A percentile compares a stretch with the other conserved stretches of the same genome.
These are phyloP conservation scores for Simplicillium aogashimaense DNA, from an alignment of 2,329 filamentous ascomycete species.

Conservation along the genomic window DNA sequence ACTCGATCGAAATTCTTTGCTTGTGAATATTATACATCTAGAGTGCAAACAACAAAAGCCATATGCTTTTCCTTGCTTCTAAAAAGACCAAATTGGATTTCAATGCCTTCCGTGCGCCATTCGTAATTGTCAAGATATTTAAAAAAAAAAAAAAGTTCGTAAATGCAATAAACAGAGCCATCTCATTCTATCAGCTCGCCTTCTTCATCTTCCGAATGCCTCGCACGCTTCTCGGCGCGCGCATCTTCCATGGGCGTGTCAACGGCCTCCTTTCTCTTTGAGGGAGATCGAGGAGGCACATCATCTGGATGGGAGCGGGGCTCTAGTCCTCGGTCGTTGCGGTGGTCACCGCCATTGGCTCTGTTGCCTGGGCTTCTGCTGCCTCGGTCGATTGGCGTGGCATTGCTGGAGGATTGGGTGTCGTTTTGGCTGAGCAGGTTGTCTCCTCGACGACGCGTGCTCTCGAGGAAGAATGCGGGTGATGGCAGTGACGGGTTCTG, in stretches of 20 bases:
- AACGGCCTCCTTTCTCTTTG: slow-evolving; percentile 30
- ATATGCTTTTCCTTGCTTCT: too few relatives aligned
- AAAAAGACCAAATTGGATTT: too few relatives aligned
- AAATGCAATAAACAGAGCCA: too few relatives aligned
- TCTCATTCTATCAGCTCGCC: slow-evolving; percentile 30
- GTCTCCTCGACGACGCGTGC: slow-evolving; percentile 40
- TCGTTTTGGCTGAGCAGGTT: slow-evolving; percentile 29
- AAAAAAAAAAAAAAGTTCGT: too few relatives aligned
- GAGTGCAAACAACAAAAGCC: too few relatives aligned
- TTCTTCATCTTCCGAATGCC: slow-evolving; percentile 33
- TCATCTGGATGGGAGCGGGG: slow-evolving; percentile 22
- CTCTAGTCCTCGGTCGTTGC: slow-evolving; percentile 16
- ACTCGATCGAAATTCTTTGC: too few relatives aligned
- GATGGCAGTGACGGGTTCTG: slow-evolving; percentile 43
- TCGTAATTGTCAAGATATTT: too few relatives aligned
- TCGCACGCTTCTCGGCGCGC: slow-evolving; percentile 31
- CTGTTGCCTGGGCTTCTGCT: slow-evolving; percentile 37
- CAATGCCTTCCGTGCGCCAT: too few relatives aligned
- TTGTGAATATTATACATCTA: too few relatives aligned
- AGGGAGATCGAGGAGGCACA: slow-evolving; percentile 22
- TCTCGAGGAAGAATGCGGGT: slow-evolving; percentile 46
- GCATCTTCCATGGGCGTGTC: slow-evolving; percentile 20
- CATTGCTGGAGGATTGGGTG: slow-evolving; percentile 35
- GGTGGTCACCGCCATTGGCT: slow-evolving; percentile 28
- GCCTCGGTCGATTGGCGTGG: slow-evolving; percentile 37